Evolutionary conservation across 495 filamentous ascomycete genomes (phyloP), one percentile per base, ranked within the genome.

Genomic region (Neurospora sp.): DNA sequence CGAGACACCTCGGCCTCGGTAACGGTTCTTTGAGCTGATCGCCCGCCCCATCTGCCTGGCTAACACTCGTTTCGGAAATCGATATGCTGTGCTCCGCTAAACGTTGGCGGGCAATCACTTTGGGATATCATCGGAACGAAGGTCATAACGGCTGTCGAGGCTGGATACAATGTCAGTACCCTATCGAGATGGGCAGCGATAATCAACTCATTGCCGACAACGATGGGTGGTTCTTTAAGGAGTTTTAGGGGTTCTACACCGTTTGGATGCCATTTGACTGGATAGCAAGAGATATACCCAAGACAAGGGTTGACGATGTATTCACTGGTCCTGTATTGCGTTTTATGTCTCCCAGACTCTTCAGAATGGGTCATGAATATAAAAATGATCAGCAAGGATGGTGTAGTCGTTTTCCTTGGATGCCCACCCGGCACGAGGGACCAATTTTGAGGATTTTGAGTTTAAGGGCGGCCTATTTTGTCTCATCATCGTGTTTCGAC

Each of bases 1-100:
- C 94, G 78, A 86, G 88, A 71, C 89, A 90, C 40, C 85, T 94
- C 71, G 91, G 92, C 15, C 76, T 91, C 75, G 80, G 79, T 66
- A 74, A 79, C 71, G 76, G 77, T 71, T 31, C 34, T 71, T 39
- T 74, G 34, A 43, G 37, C 40, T 69, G 54, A 70, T 42, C 38
- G 17, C 39, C 28, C 43, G 43, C 28, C 15, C 19, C 48, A 38
- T 54, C 24, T 48, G 8, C 36, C 19, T 42, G n/a, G 48, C n/a
- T 39, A 39, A 34, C 43, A 72, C 17, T 62, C 54, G 71, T 43
- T 62, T 73, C 21, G 34, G 21, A 43, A 31, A 74, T 72, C 69
- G 43, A 15, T 71, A 62, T 43, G 28, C 21, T 48, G 70, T n/a
- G 70, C 54, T 34, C 54, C 54, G 28, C 24, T 17, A 34, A 34